Percentiles rank a stretch among this genome's conserved stretches.
These are phyloP conservation scores for Coemansia sp. DNA, from an alignment of 192 early-diverging fungal species.

Conservation along the genomic window DNA sequence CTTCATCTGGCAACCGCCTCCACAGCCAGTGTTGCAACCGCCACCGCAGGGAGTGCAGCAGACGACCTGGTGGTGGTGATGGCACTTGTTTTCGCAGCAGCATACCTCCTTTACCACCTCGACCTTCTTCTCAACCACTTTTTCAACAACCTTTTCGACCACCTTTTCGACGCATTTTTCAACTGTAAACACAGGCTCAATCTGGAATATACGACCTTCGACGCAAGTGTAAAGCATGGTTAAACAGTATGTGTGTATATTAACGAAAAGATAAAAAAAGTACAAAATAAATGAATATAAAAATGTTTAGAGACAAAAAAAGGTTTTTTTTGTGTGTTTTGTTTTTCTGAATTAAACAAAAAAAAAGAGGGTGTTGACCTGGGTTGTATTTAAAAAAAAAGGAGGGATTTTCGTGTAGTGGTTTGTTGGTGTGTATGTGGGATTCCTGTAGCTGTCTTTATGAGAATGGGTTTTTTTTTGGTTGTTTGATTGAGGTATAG, in stretches of 20 bases:
- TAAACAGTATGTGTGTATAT: not conserved
- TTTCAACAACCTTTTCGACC: slow-evolving; percentile 33
- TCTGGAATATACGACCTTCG: slow-evolving; percentile 45
- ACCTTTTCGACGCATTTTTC: slow-evolving; percentile 52
- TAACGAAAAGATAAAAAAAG: not conserved
- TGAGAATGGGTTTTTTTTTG: not conserved
- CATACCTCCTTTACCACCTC: slow-evolving; percentile 45
- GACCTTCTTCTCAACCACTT: slow-evolving; percentile 17
- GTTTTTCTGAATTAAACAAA: not conserved
- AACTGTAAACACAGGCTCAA: slow-evolving; percentile 45
- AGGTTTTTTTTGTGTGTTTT: not conserved
- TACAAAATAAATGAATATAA: not conserved
- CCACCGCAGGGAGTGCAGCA: slow-evolving; percentile 5
- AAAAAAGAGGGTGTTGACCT: not conserved
- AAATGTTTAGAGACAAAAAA: not conserved
- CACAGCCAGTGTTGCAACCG: slow-evolving; percentile 14
- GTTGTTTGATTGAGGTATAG: not conserved
- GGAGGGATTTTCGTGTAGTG: not conserved
- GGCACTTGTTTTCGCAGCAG: slow-evolving; percentile 30
- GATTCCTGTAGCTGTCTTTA: too few species aligned
- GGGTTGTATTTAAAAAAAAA: not conserved
- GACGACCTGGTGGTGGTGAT: slow-evolving; percentile 9
- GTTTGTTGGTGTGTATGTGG: not conserved
- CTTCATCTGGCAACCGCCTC: slow-evolving; percentile 8
- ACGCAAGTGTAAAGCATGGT: slow-evolving; percentile 45